Evolutionary conservation across 768 basidiomycete genomes (phyloP).

Genomic region (Phlebiopsis flavidoalba): DNA sequence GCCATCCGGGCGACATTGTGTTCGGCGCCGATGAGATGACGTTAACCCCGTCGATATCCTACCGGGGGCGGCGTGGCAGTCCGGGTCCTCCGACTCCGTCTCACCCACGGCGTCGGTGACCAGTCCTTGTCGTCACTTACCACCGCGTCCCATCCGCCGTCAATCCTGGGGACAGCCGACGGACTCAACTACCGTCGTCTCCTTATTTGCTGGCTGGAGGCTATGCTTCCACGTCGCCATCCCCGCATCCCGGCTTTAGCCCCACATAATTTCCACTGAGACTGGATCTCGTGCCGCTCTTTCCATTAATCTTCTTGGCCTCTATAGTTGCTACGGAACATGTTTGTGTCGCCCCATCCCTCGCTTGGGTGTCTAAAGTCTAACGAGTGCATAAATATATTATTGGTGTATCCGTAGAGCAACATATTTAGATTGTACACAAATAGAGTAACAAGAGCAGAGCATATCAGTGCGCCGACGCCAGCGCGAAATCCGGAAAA

Average conservation of each 20-base stretch:
- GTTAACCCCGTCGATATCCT: background rate
- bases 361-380: background rate
- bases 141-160: background rate
- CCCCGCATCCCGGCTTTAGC: background rate
- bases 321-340: background rate
- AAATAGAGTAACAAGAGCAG: background rate
- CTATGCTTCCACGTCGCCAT: background rate
- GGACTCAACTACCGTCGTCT: background rate
- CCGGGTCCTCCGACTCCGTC: background rate
- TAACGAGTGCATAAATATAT: background rate
- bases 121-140: background rate
- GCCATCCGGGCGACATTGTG: background rate
- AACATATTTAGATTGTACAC: background rate
- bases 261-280: background rate
- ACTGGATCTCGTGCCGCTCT: background rate
- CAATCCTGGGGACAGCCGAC: background rate
- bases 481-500: background rate
- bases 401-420: constrained; percentile 4
- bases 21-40: background rate
- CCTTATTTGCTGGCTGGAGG: background rate
- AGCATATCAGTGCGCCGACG: background rate
- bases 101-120: background rate
- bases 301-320: background rate
- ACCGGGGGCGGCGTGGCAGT: constrained; percentile 1
- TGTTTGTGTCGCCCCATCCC: background rate